phyloP scores from a whole-genome alignment of 1,139 yeast genomes.

The Suhomyces chickasaworum region DNA sequence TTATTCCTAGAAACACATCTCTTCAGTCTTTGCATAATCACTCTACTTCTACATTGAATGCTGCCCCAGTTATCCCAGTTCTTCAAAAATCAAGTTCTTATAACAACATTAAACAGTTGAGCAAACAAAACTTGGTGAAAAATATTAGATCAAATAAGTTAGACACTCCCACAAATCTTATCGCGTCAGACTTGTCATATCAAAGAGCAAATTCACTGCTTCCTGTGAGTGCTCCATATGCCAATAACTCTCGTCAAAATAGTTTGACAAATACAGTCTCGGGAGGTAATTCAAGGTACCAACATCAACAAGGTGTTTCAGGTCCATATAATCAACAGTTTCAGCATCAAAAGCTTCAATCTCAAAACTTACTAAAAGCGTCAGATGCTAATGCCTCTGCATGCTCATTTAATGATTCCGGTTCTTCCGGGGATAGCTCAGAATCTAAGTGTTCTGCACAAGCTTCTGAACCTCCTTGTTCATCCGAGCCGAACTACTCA shows the following conservation, averaged over 20 bases:
- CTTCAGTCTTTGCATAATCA: slow-evolving; percentile 10
- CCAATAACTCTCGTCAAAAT: slow-evolving; percentile 5
- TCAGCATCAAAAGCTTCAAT: slow-evolving; percentile 12
- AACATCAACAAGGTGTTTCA: slow-evolving; percentile 3
- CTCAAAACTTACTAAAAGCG: slow-evolving; percentile 13
- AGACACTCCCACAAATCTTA: slow-evolving; percentile 37
- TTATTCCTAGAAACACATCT: slow-evolving; percentile 10
- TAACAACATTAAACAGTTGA: slow-evolving; percentile 25
- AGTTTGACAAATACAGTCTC: slow-evolving; percentile 7
- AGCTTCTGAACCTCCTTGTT: neutral
- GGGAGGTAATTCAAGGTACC: slow-evolving; percentile 8
- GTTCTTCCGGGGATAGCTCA: slow-evolving; percentile 6
- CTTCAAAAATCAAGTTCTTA: slow-evolving; percentile 14
- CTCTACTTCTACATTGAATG: slow-evolving; percentile 7
- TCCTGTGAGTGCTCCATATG: slow-evolving; percentile 1
- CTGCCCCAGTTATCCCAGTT: slow-evolving; percentile 1
- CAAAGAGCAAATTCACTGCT: slow-evolving; percentile 6
- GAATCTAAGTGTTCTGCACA: slow-evolving; percentile 6
- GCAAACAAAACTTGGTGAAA: slow-evolving; percentile 27
- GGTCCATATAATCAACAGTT: slow-evolving; percentile 8
- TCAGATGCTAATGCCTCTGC: slow-evolving; percentile 27
- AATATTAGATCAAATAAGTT: slow-evolving; percentile 30
- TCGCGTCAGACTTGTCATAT: slow-evolving; percentile 5
- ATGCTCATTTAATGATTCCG: slow-evolving; percentile 13
- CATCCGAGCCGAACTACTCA: neutral